Evolutionary conservation across 192 early-diverging fungal genomes (phyloP), one percentile per base, ranked within the genome.

Genomic region (Coemansia sp.): DNA sequence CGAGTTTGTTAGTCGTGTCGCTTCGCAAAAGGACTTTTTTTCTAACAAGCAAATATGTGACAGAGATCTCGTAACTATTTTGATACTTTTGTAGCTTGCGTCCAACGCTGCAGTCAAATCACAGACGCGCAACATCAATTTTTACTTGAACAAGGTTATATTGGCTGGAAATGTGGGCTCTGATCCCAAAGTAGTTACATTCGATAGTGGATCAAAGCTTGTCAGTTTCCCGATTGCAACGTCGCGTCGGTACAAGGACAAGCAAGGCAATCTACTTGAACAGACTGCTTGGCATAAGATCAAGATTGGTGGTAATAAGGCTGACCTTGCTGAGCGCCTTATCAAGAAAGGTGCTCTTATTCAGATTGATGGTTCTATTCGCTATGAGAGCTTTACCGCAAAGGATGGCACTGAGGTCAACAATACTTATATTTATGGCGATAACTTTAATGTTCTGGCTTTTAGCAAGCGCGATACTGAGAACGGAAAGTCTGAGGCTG

Each of bases 211-310:
- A 21, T 70, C 62, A 7, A 81, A 72, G 23, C 71, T 87, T 19
- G 77, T 75, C 26, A 75, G 70, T 32, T 90, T 88, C 62, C 77
- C 85, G n/a, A 73, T 90, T 53, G 88, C 87, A 41, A 90, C 88
- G 0, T 83, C 86, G 4, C 82, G 84, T 30, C 75, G 77, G 7
- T 81, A 81, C 64, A 84, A 84, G 73, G 86, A 90, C 62, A 65
- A 63, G n/a, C 83, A 86, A 30, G 85, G 86, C 58, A 86, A 90
- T 62, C 63, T 85, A 31, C 60, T 90, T 53, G 84, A 90, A 73
- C 78, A 81, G 32, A 88, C 87, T 22, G 85, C 85, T 61, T 90
- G 88, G 88, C 88, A 90, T 72, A 78, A 75, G 49, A 74, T 90
- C 62, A 62, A 67, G 32, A 79, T 78, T 58, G 59, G 73, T 24